Evolutionary conservation across 306 rosid genomes (phyloP).

Genomic region (Pterocarpus macrocarpus): DNA sequence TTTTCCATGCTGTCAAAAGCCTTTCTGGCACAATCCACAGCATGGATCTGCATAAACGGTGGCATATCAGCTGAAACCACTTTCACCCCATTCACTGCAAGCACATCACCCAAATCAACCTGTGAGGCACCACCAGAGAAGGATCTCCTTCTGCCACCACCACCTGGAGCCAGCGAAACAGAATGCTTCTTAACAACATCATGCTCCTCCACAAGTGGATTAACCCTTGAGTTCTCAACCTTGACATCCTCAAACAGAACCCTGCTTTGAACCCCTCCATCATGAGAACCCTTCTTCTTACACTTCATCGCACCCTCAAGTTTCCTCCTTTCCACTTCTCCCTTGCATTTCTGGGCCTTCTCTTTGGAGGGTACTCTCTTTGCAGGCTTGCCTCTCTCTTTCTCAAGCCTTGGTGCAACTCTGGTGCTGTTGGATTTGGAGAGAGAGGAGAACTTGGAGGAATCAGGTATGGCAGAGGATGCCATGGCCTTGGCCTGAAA

Average conservation of each 20-base stretch:
- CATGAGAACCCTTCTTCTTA: background rate
- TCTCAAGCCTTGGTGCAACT: conserved; percentile 8
- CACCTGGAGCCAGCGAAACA: background rate
- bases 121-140: conserved; percentile 54
- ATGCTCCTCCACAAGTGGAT: conserved; percentile 35
- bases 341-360: background rate
- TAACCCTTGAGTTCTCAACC: conserved; percentile 41
- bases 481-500: conserved; percentile 60
- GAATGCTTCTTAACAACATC: conserved; percentile 37
- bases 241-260: conserved; percentile 21
- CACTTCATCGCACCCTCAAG: conserved; percentile 34
- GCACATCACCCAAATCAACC: conserved; percentile 65
- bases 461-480: conserved; percentile 58
- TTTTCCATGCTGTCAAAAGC: conserved; percentile 87
- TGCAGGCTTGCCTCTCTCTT: conserved; percentile 8
- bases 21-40: conserved; percentile 86
- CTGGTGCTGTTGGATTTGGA: background rate
- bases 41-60: conserved; percentile 98
- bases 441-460: conserved; percentile 23
- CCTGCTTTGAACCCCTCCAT: background rate
- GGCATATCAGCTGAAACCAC: conserved; percentile 94
- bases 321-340: conserved; percentile 22
- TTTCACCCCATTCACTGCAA: conserved; percentile 79
- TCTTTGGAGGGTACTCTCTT: conserved; percentile 48
- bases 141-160: conserved; percentile 70